Evolutionary conservation across 768 basidiomycete species (phyloP).

Genomic region (Podaxis sp.): DNA sequence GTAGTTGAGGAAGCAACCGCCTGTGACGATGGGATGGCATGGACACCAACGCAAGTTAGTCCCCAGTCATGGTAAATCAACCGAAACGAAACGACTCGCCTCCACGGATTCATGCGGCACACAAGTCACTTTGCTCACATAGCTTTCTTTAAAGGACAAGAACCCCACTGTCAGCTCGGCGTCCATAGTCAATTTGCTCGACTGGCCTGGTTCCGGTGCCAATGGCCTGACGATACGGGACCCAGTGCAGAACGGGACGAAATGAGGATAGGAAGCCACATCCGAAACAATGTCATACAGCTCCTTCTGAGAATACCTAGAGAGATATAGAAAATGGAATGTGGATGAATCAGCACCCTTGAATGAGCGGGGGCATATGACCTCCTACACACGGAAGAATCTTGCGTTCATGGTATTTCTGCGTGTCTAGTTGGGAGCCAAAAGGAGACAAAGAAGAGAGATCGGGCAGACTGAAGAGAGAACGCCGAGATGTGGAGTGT

Average conservation of each 20-base stretch:
- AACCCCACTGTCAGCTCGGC: slow-evolving; percentile 91
- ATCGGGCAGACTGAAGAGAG: slow-evolving; percentile 48
- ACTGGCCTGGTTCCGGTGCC: slow-evolving; percentile 21
- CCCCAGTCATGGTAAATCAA: not conserved
- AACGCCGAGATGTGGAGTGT: slow-evolving; percentile 10
- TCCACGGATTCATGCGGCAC: slow-evolving; percentile 75
- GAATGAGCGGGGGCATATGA: slow-evolving; percentile 8
- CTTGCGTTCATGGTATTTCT: slow-evolving; percentile 80
- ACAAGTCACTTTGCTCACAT: slow-evolving; percentile 82
- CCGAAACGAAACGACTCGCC: slow-evolving; percentile 42
- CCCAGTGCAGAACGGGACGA: slow-evolving; percentile 85
- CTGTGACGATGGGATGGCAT: slow-evolving; percentile 31
- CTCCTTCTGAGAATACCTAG: slow-evolving; percentile 74
- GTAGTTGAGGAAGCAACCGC: slow-evolving; percentile 71
- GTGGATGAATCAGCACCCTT: slow-evolving; percentile 12
- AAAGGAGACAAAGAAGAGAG: slow-evolving; percentile 44
- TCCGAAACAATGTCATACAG: slow-evolving; percentile 87
- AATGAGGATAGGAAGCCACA: slow-evolving; percentile 80
- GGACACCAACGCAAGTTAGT: slow-evolving; percentile 5
- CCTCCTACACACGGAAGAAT: slow-evolving; percentile 75
- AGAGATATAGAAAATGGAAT: not conserved
- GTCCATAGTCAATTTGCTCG: slow-evolving; percentile 44
- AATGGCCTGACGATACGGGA: slow-evolving; percentile 55
- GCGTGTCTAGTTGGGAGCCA: slow-evolving; percentile 37
- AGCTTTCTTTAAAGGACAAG: slow-evolving; percentile 82